Conservation (phyloP, 257 asterid genomes). For the Plantago elongata region DNA sequence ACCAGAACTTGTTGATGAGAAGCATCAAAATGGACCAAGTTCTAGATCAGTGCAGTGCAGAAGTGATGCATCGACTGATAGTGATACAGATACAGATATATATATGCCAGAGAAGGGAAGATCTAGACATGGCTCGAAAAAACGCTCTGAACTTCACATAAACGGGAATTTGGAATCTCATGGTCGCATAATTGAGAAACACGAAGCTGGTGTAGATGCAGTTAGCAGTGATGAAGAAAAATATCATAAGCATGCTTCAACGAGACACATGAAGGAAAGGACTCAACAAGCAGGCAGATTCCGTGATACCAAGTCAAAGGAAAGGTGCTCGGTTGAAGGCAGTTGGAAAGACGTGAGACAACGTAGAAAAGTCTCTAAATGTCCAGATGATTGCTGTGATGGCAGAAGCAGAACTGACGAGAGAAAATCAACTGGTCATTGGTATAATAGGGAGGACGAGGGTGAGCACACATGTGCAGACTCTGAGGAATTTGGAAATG, state of each 20-base stretch:
- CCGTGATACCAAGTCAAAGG: constrained; percentile 22
- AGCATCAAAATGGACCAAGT: constrained; percentile 23
- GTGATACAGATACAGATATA: constrained; percentile 43
- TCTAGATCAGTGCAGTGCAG: constrained; percentile 24
- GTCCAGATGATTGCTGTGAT: constrained; percentile 32
- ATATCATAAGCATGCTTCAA: constrained; percentile 16
- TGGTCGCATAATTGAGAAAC: constrained; percentile 19
- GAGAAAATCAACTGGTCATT: constrained; percentile 23
- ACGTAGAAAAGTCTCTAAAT: constrained; percentile 19
- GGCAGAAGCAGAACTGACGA: constrained; percentile 20
- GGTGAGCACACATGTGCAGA: constrained; percentile 15
- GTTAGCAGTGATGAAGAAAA: constrained; percentile 24
- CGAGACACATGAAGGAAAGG: constrained; percentile 27
- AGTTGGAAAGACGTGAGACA: constrained; percentile 12
- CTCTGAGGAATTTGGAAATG: constrained; percentile 25
- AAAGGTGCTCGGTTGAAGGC: constrained; percentile 21
- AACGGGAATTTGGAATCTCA: constrained; percentile 21
- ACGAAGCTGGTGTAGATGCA: constrained; percentile 17
- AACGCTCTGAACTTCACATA: constrained; percentile 20
- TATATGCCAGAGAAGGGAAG: constrained; percentile 26
- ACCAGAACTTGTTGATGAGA: constrained; percentile 27
- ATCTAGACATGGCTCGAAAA: constrained; percentile 28
- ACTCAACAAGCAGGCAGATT: constrained; percentile 20
- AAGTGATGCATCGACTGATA: constrained; percentile 26
- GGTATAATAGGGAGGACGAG: constrained; percentile 30